Base-by-base conservation (phyloP, 352 stramenopile genomes). In the Peronospora farinosa region DNA sequence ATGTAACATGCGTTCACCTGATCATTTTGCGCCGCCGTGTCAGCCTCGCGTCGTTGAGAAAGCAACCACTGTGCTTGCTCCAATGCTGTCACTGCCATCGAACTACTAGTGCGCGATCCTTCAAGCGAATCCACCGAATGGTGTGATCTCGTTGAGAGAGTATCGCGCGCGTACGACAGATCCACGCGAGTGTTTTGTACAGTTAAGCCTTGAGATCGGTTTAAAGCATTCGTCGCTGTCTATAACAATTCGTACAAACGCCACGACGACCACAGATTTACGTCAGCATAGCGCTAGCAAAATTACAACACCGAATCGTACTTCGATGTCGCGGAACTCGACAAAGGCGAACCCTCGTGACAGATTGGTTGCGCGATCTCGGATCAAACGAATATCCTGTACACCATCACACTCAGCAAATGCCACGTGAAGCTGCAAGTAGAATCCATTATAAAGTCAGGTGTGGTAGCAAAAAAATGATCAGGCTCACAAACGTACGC, bases 11-110 rank as follows among this genome's bases (percentile, higher is more conserved):
- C 51, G 50, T 69, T 74, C 69, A 78, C 67, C 67, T 76, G 62
- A 59, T 70, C 60, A 61, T 40, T 57, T 33, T 47, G 60, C 17
- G 59, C 61, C 17, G 59, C 61, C 19, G 37, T 47, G 31, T 84
- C 59, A 46, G 51, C 41, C 38, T 50, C 63, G n/a, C 54, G 54
- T 51, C 69, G 65, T 45, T 89, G 87, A 27, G 56, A 73, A n/a
- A 92, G 57, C 12, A 75, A 74, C 82, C 82, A 90, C 53, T 93
- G 82, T 4, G 82, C 82, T 70, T 88, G 79, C 32, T 91, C 79
- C 37, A 93, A 35, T 5, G 82, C 82, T 5, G 76, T 81, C 0
- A 67, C 65, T 21, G 69, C 68, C 28, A 89, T 75, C 2, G 76
- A 75, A 36, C 80, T 81, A 19, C 47, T 51, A 32, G 51, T 7